These are phyloP conservation scores for Sporothrix pseudoabietina DNA, from an alignment of 2,329 filamentous ascomycete species.

Conservation along the genomic window DNA sequence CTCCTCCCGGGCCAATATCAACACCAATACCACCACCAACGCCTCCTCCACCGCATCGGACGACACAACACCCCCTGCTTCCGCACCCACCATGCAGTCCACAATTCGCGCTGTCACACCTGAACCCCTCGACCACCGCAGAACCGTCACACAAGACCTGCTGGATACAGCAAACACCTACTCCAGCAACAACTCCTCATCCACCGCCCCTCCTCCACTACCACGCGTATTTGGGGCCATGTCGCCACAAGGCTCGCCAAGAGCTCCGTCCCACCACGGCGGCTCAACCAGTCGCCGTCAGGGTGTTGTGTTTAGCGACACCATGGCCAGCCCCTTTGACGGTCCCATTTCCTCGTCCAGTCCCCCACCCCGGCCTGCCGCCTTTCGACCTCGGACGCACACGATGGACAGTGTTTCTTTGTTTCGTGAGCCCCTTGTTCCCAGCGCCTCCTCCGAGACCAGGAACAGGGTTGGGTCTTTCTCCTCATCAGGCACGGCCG, in stretches of 20 bases:
- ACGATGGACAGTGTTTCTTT: slow-evolving; percentile 56
- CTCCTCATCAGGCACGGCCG: slow-evolving; percentile 62
- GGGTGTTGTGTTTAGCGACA: slow-evolving; percentile 63
- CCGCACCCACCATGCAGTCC: slow-evolving; percentile 38
- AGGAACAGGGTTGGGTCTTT: slow-evolving; percentile 71
- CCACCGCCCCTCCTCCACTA: slow-evolving; percentile 32
- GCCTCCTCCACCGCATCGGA: neutral
- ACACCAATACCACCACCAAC: neutral
- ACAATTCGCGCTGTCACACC: slow-evolving; percentile 69
- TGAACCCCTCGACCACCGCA: slow-evolving; percentile 50
- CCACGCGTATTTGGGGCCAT: slow-evolving; percentile 42
- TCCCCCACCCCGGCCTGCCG: slow-evolving; percentile 44
- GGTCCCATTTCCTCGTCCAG: slow-evolving; percentile 46
- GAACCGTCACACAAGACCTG: slow-evolving; percentile 36
- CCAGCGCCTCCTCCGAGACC: slow-evolving; percentile 49
- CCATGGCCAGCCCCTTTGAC: slow-evolving; percentile 55
- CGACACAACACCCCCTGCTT: slow-evolving; percentile 10
- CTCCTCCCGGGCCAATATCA: slow-evolving; percentile 13
- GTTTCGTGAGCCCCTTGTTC: slow-evolving; percentile 50
- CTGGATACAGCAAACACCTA: slow-evolving; percentile 34
- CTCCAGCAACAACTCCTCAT: slow-evolving; percentile 29
- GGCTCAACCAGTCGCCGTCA: slow-evolving; percentile 48
- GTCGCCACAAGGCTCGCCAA: slow-evolving; percentile 52
- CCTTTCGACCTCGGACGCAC: slow-evolving; percentile 57
- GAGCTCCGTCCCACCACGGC: slow-evolving; percentile 41